These are phyloP conservation scores for Talaromyces nanjingensis DNA, from an alignment of 495 filamentous ascomycete species.

Conservation along the genomic window DNA sequence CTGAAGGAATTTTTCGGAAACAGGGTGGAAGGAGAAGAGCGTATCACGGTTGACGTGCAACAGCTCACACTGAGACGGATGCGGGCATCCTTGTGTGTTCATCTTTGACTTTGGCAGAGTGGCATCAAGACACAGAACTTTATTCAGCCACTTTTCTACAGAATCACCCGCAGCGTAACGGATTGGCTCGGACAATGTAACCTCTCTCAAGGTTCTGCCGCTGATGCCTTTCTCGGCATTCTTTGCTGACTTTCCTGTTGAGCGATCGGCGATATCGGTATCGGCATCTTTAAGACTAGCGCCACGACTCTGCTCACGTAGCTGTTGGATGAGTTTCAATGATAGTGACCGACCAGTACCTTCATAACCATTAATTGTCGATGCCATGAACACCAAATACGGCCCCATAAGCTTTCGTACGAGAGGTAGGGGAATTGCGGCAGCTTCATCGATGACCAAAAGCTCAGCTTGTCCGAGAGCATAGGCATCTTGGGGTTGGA, in stretches of 20 bases:
- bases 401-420: slow-evolving; percentile 93
- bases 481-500: slow-evolving; percentile 91
- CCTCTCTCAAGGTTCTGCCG: slow-evolving; percentile 81
- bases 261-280: slow-evolving; percentile 63
- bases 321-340: slow-evolving; percentile 93
- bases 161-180: slow-evolving; percentile 85
- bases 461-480: slow-evolving; percentile 93
- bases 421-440: slow-evolving; percentile 88
- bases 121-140: slow-evolving; percentile 86
- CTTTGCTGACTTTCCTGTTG: slow-evolving; percentile 61
- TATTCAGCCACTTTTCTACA: slow-evolving; percentile 96
- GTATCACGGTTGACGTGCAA: slow-evolving; percentile 94
- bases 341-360: slow-evolving; percentile 94
- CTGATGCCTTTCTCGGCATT: slow-evolving; percentile 52
- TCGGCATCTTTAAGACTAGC: slow-evolving; percentile 40
- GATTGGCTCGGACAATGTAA: slow-evolving; percentile 89
- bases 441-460: slow-evolving; percentile 95
- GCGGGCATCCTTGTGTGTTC: slow-evolving; percentile 73
- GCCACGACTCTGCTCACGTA: slow-evolving; percentile 82
- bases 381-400: slow-evolving; percentile 99
- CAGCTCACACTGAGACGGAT: slow-evolving; percentile 84
- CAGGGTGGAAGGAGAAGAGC: slow-evolving; percentile 94
- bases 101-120: slow-evolving; percentile 72
- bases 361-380: slow-evolving; percentile 98
- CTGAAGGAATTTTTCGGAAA: slow-evolving; percentile 95